Base-by-base conservation (phyloP, 257 asterid genomes). In the Euphrasia confusa region DNA sequence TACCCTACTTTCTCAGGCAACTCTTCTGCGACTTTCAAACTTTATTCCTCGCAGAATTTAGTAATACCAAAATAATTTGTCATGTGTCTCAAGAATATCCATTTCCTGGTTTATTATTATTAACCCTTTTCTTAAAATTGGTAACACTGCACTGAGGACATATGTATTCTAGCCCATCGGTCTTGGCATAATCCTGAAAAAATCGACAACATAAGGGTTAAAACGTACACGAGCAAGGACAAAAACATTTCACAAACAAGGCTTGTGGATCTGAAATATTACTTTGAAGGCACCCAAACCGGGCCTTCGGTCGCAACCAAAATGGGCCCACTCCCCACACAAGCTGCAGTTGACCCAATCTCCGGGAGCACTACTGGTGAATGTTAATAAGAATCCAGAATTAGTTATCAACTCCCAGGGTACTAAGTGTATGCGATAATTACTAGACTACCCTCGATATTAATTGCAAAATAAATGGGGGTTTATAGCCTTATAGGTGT, bases 321-420 rank as follows among this genome's bases (percentile, higher is more conserved):
- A 89, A 78, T 93, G 99, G 2, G 99, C 99, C 99, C 99, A 89
- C 80, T 93, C 99, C 50, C 99, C 99, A 44, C 99, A 93, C 54
- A 89, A 70, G 14, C 99, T 94, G 24, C 99, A 93, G 77, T 93
- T 93, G 14, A 93, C 99, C 99, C 99, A 93, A 67, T 93, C 99
- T 56, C 99, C 99, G 2, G 99, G 96, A 0, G 99, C 99, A 40
- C 99, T 93, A 89, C 99, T 93, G 96, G 35, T 67, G 58, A 62
- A 74, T 40, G 63, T 58, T 45, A 45, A 45, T 6, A 45, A 45
- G 13, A 60, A 37, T 47, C 63, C 39, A 58, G 60, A 64, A 67
- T 83, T 76, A 88, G 84, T 14, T 37, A 32, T 63, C n/a, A 54
- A 17, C 10, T 26, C 47, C 27, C 35, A 47, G 47, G 14, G 26